A percentile compares a stretch with the other conserved stretches of the same genome.
Evolutionary conservation across 2,329 filamentous ascomycete genomes (phyloP).

Genomic region (Colletotrichum orchidophilum): DNA sequence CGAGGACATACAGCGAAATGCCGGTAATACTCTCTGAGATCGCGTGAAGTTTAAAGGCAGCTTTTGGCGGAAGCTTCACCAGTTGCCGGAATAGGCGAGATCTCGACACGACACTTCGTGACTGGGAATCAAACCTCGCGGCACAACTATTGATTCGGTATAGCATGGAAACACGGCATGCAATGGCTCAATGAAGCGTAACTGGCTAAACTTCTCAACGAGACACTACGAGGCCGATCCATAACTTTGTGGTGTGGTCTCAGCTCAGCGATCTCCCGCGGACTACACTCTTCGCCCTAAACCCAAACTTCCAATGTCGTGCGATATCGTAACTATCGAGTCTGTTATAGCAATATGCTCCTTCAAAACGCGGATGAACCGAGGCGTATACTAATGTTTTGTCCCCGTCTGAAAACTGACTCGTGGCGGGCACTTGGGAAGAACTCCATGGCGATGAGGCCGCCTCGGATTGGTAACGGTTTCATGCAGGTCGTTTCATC

Average conservation of each 20-base stretch:
- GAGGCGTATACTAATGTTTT: background rate
- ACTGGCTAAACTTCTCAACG: background rate
- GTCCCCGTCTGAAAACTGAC: background rate
- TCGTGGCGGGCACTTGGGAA: background rate
- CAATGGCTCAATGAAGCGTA: background rate
- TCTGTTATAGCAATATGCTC: background rate
- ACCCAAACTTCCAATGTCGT: background rate
- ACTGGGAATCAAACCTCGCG: background rate
- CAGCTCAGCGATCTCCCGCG: background rate
- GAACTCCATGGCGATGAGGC: background rate
- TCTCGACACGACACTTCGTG: background rate
- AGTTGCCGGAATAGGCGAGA: background rate
- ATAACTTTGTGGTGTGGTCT: too few species aligned
- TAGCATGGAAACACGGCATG: background rate
- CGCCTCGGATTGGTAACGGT: background rate
- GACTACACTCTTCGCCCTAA: background rate
- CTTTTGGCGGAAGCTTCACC: background rate
- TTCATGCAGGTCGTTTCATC: background rate
- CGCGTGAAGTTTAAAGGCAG: background rate
- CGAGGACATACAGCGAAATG: background rate
- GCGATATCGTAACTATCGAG: background rate
- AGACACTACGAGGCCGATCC: too few species aligned
- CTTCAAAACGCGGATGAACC: background rate
- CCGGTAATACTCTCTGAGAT: background rate
- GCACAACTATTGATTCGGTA: background rate